Base-by-base conservation (phyloP, 1,284 basidiomycete genomes). In the Xanthoconium separans region DNA sequence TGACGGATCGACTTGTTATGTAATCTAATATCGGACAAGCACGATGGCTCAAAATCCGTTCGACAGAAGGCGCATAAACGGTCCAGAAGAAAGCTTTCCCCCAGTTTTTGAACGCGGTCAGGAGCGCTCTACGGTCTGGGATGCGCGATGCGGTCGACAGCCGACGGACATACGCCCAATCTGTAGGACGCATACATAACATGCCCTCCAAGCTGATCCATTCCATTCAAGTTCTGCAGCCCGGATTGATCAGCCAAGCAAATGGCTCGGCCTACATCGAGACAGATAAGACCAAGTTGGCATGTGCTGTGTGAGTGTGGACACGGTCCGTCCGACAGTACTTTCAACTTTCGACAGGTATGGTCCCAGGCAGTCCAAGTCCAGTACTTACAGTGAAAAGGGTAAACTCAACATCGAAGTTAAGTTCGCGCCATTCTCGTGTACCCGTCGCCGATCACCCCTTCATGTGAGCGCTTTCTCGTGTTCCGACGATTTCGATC, bases 241-340 rank as follows among this genome's bases (percentile, higher is more conserved):
- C 93, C 18, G 93, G 94, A 5, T 75, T 98, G 9, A 92, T 97
- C 47, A 90, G 77, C 54, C 94, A 96, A 72, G 95, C 96, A 2
- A 95, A 94, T 64, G 96, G 96, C 0, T 96, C 93, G 41, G 93
- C 93, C 11, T 99, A 98, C 68, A 89, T 98, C 59, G 96, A 99
- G 73, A 90, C 85, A 13, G 90, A 84, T 56, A 80, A 80, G 62
- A 91, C 93, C 0, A 99, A 98, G 75, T 85, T 98, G 59, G 93
- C 94, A 3, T 97, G 94, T 68, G 94, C 95, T 42, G 91, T 98
- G 90, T 96, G 63, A 63, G 87, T 53, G 20, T 20, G 43, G 6
- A 36, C 8, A 24, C 18, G 10, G 40, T 39, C 55, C 10, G 29
- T 30, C 50, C 59, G 47, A 50, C 48, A 4, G 11, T 13, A 7